A percentile compares a stretch with the other conserved stretches of the same genome.
Evolutionary conservation across 2,329 filamentous ascomycete genomes (phyloP).

Genomic region (Penicillium janthinellum): DNA sequence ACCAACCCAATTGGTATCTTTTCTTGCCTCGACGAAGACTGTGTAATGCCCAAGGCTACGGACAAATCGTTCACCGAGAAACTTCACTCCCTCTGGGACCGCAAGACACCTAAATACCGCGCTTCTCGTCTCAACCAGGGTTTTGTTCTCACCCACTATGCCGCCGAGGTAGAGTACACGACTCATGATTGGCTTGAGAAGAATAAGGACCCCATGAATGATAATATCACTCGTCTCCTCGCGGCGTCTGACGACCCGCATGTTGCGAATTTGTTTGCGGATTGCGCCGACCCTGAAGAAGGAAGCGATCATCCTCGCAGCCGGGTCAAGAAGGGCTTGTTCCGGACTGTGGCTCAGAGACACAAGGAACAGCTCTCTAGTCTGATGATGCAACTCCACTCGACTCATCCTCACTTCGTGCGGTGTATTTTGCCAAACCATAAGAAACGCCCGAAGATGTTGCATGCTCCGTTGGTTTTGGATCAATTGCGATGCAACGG

Average conservation of each 20-base stretch:
- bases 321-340: slow-evolving; percentile 93
- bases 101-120: slow-evolving; percentile 91
- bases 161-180: slow-evolving; percentile 95
- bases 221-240: slow-evolving; percentile 89
- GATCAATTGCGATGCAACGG: slow-evolving; percentile 98
- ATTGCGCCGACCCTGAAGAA: slow-evolving; percentile 83
- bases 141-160: slow-evolving; percentile 95
- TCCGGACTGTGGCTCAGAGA: slow-evolving; percentile 92
- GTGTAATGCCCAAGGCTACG: slow-evolving; percentile 97
- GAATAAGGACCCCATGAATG: slow-evolving; percentile 97
- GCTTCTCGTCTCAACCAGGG: slow-evolving; percentile 85
- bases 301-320: slow-evolving; percentile 66
- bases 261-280: slow-evolving; percentile 79
- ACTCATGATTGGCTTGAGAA: slow-evolving; percentile 96
- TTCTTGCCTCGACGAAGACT: slow-evolving; percentile 96
- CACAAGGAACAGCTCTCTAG: slow-evolving; percentile 99
- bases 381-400: slow-evolving; percentile 90
- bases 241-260: slow-evolving; percentile 81
- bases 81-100: slow-evolving; percentile 93
- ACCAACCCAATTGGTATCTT: slow-evolving; percentile 98
- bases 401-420: slow-evolving; percentile 96
- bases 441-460: slow-evolving; percentile 93
- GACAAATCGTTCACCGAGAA: slow-evolving; percentile 98
- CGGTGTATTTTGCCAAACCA: slow-evolving; percentile 97
- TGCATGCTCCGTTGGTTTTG: slow-evolving; percentile 87